phyloP scores from a whole-genome alignment of 129 eudicot species.

The Tagetes erecta region DNA sequence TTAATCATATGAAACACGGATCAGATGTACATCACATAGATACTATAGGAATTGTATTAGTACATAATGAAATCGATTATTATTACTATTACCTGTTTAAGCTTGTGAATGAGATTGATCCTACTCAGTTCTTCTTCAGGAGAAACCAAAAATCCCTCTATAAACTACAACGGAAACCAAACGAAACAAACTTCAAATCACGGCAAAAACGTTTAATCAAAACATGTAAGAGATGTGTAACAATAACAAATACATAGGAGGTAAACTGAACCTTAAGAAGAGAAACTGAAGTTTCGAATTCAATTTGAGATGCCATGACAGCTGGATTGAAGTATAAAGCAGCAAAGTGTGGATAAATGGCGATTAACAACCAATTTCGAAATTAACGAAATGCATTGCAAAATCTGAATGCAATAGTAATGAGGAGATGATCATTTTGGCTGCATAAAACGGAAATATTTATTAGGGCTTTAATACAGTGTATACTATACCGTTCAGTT shows the following conservation, averaged over 20 bases:
- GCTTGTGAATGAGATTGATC: slow-evolving; percentile 41
- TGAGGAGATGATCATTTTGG: background rate
- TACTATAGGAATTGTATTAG: too few species aligned
- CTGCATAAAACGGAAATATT: background rate
- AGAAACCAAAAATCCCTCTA: slow-evolving; percentile 66
- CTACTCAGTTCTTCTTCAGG: slow-evolving; percentile 54
- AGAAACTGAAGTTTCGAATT: slow-evolving; percentile 34
- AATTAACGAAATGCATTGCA: slow-evolving; percentile 12
- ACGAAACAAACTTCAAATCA: background rate
- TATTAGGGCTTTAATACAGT: background rate
- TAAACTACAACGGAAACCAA: slow-evolving; percentile 35
- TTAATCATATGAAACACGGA: too few species aligned
- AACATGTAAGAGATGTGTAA: background rate
- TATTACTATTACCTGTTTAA: slow-evolving; percentile 44
- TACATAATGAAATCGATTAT: too few species aligned
- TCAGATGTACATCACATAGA: too few species aligned
- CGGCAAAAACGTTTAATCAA: background rate
- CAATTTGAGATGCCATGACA: slow-evolving; percentile 27
- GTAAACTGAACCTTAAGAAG: slow-evolving; percentile 42
- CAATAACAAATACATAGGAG: background rate
- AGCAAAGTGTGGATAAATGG: background rate
- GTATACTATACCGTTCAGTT: too few species aligned
- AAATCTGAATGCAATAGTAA: background rate
- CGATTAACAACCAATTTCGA: slow-evolving; percentile 14
- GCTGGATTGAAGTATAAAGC: slow-evolving; percentile 21